Evolutionary conservation across 345 rosid species (phyloP).

Genomic region (Populus ilicifolia): DNA sequence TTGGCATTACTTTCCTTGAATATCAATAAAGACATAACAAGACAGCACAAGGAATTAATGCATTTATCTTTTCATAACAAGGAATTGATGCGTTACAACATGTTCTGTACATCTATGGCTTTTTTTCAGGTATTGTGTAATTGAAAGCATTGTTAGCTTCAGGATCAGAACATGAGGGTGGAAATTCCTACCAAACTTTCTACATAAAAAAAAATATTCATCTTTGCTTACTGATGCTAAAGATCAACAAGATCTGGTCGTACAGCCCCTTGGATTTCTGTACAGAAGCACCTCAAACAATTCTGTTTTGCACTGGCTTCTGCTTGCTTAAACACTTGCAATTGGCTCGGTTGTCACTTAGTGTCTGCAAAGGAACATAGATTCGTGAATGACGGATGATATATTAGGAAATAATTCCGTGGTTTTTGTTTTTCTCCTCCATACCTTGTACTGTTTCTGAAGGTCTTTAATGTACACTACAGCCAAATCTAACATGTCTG

Average conservation of each 20-base stretch:
- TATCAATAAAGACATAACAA: neutral
- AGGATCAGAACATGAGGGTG: slow-evolving; percentile 12
- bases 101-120: slow-evolving; percentile 25
- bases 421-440: neutral
- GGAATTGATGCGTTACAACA: slow-evolving; percentile 10
- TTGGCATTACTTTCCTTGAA: neutral
- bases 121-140: slow-evolving; percentile 26
- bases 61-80: slow-evolving; percentile 7
- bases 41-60: slow-evolving; percentile 6
- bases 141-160: slow-evolving; percentile 20
- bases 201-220: neutral
- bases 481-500: slow-evolving; percentile 96
- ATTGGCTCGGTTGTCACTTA: slow-evolving; percentile 49
- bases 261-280: slow-evolving; percentile 11
- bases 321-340: slow-evolving; percentile 54
- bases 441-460: slow-evolving; percentile 79
- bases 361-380: slow-evolving; percentile 39
- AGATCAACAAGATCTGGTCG: slow-evolving; percentile 7
- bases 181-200: slow-evolving; percentile 12
- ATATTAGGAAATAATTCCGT: neutral
- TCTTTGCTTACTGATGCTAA: neutral
- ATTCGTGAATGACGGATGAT: neutral
- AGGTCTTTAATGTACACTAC: slow-evolving; percentile 95
- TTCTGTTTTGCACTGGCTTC: slow-evolving; percentile 32
- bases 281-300: slow-evolving; percentile 27